A percentile compares a stretch with the other conserved stretches of the same genome.
phyloP scores from a whole-genome alignment of 1,139 yeast species.

The Pichia norvegensis region DNA sequence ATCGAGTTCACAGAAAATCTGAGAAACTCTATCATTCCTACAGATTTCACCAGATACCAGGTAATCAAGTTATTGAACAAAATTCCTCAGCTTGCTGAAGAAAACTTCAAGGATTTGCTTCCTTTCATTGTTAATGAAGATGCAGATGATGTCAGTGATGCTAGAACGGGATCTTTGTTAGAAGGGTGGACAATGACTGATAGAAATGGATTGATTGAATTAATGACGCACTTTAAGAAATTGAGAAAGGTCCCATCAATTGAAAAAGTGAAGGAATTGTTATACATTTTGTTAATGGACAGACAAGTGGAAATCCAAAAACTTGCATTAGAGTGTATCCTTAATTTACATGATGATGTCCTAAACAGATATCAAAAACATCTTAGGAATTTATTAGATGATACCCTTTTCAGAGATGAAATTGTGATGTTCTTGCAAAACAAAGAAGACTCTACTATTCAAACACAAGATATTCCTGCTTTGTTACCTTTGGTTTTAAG shows the following conservation, averaged over 20 bases:
- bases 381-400: conserved; percentile 69
- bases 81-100: conserved; percentile 63
- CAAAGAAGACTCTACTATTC: conserved; percentile 47
- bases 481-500: conserved; percentile 71
- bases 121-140: conserved; percentile 44
- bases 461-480: conserved; percentile 46
- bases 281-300: conserved; percentile 55
- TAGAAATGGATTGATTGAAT: conserved; percentile 47
- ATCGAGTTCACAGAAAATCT: conserved; percentile 30
- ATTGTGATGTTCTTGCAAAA: conserved; percentile 52
- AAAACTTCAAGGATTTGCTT: conserved; percentile 45
- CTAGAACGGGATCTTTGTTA: conserved; percentile 17
- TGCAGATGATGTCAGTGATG: conserved; percentile 20
- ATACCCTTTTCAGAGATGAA: conserved; percentile 79
- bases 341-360: conserved; percentile 53
- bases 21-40: conserved; percentile 32
- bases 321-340: conserved; percentile 62
- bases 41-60: conserved; percentile 39
- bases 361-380: conserved; percentile 66
- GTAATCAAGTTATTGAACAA: conserved; percentile 43
- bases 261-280: conserved; percentile 44
- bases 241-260: conserved; percentile 48
- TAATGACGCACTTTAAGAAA: conserved; percentile 59
- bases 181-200: conserved; percentile 55
- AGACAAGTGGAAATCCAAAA: conserved; percentile 59